Base-by-base conservation (phyloP, 257 asterid genomes). In the Ballota nigra region DNA sequence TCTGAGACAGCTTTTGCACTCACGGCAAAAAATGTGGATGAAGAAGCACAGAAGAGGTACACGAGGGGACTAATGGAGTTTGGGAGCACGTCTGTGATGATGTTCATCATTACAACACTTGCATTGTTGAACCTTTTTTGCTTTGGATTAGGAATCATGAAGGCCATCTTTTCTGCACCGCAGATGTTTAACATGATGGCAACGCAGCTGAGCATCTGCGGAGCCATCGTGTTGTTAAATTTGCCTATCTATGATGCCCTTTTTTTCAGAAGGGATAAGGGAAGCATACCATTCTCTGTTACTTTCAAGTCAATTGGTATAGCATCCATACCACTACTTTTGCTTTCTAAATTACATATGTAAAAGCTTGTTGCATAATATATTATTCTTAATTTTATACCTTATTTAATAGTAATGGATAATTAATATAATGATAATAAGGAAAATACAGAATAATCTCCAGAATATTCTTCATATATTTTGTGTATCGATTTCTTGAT, bases 1-100 rank as follows among this genome's bases (percentile, higher is more conserved):
- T 81, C 95, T 0, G 69, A 83, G 69, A 73, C 84, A 0, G 52
- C 79, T 18, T 91, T 91, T 58, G 69, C 71, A 9, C 43, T 91
- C 56, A 87, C 97, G 0, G 78, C 83, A n/a, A 91, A 91, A 72
- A 89, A 78, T 0, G 82, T 76, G 65, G 92, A 91, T 1, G 86
- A 80, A 0, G 81, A 81, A 26, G 83, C 79, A 1, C 68, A 47
- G 58, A 75, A 74, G 82, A 85, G 96, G 75, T 87, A 87, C 41
- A 66, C 72, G 68, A 71, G 82, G 8, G 96, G 82, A 53, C 38
- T 84, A 8, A 66, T 88, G 49, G 92, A 91, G 52, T 91, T 91
- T 24, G 94, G 97, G 9, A 84, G 82, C 77, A 77, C 84, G 10
- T 85, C 89, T 4, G 45, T 73, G 15, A 77, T 80, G 89, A 85